These are phyloP conservation scores for Trichoderma sp. DNA, from an alignment of 2,329 filamentous ascomycete species.

Conservation along the genomic window DNA sequence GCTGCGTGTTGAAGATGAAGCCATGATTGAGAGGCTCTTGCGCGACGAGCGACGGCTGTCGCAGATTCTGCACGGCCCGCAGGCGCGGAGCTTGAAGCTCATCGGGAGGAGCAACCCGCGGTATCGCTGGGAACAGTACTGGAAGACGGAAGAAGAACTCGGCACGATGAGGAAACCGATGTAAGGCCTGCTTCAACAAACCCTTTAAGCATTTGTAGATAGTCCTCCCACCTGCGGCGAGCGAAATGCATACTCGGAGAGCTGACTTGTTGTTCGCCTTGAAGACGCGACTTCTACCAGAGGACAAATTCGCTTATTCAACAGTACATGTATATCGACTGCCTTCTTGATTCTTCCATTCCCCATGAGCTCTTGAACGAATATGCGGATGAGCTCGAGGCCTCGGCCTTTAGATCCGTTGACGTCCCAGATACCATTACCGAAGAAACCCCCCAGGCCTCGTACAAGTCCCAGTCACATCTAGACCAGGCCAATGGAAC, in stretches of 20 bases:
- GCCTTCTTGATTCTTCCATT: conserved; percentile 85
- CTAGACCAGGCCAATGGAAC: conserved; percentile 27
- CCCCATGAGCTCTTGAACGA: conserved; percentile 90
- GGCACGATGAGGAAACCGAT: conserved; percentile 70
- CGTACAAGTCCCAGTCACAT: conserved; percentile 34
- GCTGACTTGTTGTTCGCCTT: background rate
- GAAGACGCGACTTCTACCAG: conserved; percentile 79
- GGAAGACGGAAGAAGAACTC: conserved; percentile 77
- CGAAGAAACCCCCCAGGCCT: conserved; percentile 59
- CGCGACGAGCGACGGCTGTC: conserved; percentile 61
- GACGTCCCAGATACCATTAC: conserved; percentile 72
- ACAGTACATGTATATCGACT: conserved; percentile 92
- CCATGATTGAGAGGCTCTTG: conserved; percentile 47
- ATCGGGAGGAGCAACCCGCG: conserved; percentile 87
- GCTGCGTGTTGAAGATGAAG: conserved; percentile 44
- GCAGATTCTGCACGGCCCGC: conserved; percentile 63
- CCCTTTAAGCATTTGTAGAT: background rate
- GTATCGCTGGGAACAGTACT: conserved; percentile 85
- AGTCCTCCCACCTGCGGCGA: background rate
- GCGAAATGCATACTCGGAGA: background rate
- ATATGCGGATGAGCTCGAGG: conserved; percentile 66
- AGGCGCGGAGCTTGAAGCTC: conserved; percentile 79
- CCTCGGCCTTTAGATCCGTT: conserved; percentile 54
- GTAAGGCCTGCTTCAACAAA: conserved; percentile 42
- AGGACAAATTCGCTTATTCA: conserved; percentile 85